These are phyloP conservation scores for Pyrenophora teres DNA, from an alignment of 2,329 filamentous ascomycete genomes.

Conservation along the genomic window DNA sequence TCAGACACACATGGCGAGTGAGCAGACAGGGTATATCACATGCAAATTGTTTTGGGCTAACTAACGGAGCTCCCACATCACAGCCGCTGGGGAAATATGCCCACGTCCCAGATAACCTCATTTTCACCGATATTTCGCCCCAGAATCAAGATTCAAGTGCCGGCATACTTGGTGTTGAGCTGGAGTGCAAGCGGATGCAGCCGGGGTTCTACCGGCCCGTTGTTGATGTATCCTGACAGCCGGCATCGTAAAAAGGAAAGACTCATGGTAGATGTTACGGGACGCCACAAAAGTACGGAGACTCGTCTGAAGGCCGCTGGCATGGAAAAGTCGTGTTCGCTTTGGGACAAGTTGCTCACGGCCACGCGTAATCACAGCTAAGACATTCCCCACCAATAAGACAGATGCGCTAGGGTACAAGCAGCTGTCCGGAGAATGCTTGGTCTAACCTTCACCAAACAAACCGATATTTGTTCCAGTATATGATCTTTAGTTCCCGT, in stretches of 20 bases:
- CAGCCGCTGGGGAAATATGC: background rate
- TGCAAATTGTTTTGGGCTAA: background rate
- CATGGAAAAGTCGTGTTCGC: no score
- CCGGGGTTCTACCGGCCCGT: no score
- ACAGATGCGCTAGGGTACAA: background rate
- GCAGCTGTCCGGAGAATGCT: background rate
- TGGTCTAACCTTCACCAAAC: constrained; percentile 1
- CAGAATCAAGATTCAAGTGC: background rate
- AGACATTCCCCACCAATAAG: background rate
- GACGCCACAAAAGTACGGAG: no score
- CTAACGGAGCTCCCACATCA: background rate
- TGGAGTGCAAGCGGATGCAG: background rate
- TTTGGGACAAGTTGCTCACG: no score
- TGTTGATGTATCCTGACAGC: no score
- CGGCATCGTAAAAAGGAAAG: no score
- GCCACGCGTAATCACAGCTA: background rate
- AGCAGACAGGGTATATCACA: background rate
- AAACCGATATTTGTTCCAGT: background rate
- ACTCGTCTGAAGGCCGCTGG: no score
- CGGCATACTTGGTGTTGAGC: background rate
- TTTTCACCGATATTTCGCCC: background rate
- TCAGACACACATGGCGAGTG: background rate
- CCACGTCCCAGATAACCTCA: background rate
- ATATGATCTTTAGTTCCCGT: no score
- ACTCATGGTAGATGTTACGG: no score